Conservation (phyloP, 169 alveolate species). For the Theileria annulata region DNA sequence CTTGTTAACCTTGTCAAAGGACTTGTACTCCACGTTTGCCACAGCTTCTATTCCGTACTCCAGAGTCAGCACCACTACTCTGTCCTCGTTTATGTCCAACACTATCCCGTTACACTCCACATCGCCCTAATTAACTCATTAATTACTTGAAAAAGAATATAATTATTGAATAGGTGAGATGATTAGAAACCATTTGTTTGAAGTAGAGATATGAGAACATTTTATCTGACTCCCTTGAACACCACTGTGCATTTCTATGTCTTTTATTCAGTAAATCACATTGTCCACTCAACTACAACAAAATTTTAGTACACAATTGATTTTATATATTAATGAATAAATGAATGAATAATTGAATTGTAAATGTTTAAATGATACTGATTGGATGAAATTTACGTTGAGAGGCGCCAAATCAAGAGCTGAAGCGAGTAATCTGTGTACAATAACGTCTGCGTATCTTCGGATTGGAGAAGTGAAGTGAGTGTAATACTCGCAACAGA, state of each 20-base stretch:
- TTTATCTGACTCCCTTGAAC: slow-evolving; percentile 90
- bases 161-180: neutral
- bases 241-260: slow-evolving; percentile 90
- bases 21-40: slow-evolving; percentile 54
- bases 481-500: slow-evolving; percentile 97
- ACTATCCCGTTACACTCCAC: slow-evolving; percentile 63
- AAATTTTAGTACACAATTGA: neutral
- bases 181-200: slow-evolving; percentile 68
- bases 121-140: slow-evolving; percentile 52
- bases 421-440: slow-evolving; percentile 89
- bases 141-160: neutral
- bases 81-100: slow-evolving; percentile 74
- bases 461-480: slow-evolving; percentile 99
- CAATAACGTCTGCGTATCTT: slow-evolving; percentile 96
- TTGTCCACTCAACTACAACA: slow-evolving; percentile 82
- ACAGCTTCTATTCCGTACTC: slow-evolving; percentile 53
- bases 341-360: neutral
- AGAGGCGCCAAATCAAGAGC: slow-evolving; percentile 68
- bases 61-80: slow-evolving; percentile 55
- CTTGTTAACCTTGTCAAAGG: slow-evolving; percentile 48
- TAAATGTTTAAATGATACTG: slow-evolving; percentile 25
- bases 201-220: slow-evolving; percentile 88
- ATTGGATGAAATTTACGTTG: slow-evolving; percentile 51
- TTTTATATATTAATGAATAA: too few species aligned
- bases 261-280: slow-evolving; percentile 89